Evolutionary conservation across 2,329 filamentous ascomycete genomes (phyloP), one percentile per base, ranked within the genome.

Genomic region (Nothophoma quercina): DNA sequence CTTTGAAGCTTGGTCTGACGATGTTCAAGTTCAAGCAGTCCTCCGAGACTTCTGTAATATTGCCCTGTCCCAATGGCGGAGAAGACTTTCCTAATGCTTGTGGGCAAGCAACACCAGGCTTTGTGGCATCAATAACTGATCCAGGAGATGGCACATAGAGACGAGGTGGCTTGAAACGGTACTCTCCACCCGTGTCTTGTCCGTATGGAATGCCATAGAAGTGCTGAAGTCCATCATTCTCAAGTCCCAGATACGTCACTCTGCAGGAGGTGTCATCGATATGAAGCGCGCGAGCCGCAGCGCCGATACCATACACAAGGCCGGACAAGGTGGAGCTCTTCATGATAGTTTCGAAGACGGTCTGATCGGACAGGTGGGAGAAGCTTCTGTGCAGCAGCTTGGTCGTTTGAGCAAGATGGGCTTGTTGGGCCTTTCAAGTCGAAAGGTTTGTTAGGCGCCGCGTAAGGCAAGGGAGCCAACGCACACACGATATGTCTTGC

Each of bases 11-110:
- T 0, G 83, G 83, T 2, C 85, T 78, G 25, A 86, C 75, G 1
- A 88, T 78, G 57, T 87, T 88, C 38, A 88, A 62, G 25, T 83
- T 84, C 12, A 88, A 72, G 53, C 85, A 88, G 61, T 86, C 81
- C 62, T 87, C 85, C 1, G 70, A 72, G 1, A 62, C 60, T 21
- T 64, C 30, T 4, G 75, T 77, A 9, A 78, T 70, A 21, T 75
- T 75, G 25, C 51, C 59, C 5, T 69, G 46, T 2, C 65, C 70
- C 21, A 77, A 58, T 0, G 70, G 67, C 4, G 62, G 30, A 26
- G 51, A 58, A 30, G 65, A 70, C 3, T 49, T 55, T 4, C 69
- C 74, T 0, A 77, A 48, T 5, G 61, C 51, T 60, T 82, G 79
- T 2, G 79, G 79, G 50, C 80, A 82, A 1, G 77, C 75, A 3